Evolutionary conservation across 495 filamentous ascomycete species (phyloP).

Genomic region (Aspergillus coremiiformis): DNA sequence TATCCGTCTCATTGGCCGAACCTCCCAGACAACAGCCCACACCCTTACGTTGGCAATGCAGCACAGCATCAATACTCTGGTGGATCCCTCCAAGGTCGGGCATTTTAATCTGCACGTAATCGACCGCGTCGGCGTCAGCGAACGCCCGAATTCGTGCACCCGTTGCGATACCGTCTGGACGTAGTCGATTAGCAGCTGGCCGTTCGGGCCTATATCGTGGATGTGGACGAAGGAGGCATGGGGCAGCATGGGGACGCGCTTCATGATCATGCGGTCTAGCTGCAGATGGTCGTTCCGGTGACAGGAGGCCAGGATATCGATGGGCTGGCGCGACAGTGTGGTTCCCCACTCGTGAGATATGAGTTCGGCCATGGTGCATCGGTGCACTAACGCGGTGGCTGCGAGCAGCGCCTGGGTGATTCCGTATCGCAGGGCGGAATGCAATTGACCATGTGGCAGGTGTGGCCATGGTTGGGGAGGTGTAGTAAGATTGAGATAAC

Average conservation of each 20-base stretch:
- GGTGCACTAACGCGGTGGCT: not conserved
- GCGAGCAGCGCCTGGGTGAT: conserved; percentile 9
- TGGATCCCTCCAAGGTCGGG: conserved; percentile 5
- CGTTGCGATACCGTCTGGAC: not conserved
- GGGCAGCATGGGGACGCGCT: conserved; percentile 5
- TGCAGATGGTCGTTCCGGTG: conserved; percentile 8
- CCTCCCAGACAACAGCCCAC: conserved; percentile 11
- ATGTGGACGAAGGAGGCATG: conserved; percentile 11
- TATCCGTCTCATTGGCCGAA: conserved; percentile 8
- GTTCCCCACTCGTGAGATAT: conserved; percentile 5
- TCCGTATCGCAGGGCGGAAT: conserved; percentile 7
- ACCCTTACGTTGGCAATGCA: not conserved
- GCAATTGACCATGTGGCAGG: not conserved
- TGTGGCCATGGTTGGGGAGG: conserved; percentile 3
- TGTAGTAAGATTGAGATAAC: conserved; percentile 6
- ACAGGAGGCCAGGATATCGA: conserved; percentile 9
- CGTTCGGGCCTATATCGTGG: conserved; percentile 3
- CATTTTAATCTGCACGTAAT: conserved; percentile 9
- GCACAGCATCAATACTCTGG: conserved; percentile 7
- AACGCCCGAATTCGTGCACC: conserved; percentile 6
- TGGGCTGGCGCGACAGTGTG: not conserved
- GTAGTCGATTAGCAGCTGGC: not conserved
- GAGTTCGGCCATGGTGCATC: conserved; percentile 1
- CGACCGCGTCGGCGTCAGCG: conserved; percentile 6
- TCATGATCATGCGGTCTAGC: conserved; percentile 11